Evolutionary conservation across 768 basidiomycete species (phyloP).

Genomic region (Cyclocybe aegerita): DNA sequence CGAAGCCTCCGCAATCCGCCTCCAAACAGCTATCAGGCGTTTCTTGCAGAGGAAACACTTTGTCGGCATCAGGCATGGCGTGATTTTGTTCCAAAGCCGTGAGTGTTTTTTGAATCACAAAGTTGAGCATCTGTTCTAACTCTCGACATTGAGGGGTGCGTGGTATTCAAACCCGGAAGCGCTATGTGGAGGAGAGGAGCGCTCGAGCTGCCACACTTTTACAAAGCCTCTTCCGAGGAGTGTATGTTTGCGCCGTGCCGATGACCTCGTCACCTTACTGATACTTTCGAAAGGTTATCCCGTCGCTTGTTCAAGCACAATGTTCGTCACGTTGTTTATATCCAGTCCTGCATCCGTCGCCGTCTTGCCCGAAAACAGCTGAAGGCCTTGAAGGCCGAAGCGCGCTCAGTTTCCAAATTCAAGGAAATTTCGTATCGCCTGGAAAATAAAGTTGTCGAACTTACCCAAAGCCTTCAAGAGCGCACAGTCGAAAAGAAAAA

Average conservation of each 20-base stretch:
- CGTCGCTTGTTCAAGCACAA: constrained; percentile 58
- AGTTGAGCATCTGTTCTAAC: background rate
- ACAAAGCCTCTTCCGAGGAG: constrained; percentile 84
- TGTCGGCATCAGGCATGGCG: constrained; percentile 54
- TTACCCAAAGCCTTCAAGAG: constrained; percentile 90
- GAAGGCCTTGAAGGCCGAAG: constrained; percentile 81
- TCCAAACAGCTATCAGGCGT: constrained; percentile 73
- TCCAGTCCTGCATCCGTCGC: constrained; percentile 92
- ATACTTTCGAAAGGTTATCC: constrained; percentile 41
- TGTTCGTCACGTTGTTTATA: constrained; percentile 70
- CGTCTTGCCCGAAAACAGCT: constrained; percentile 85
- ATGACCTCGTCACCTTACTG: constrained; percentile 4
- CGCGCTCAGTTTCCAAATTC: constrained; percentile 96
- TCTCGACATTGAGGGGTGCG: constrained; percentile 55
- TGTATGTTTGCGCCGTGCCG: constrained; percentile 49
- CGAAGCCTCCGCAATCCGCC: constrained; percentile 69
- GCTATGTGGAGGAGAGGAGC: constrained; percentile 55
- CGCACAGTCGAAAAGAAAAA: constrained; percentile 91
- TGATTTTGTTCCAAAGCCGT: constrained; percentile 85
- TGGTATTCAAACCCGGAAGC: constrained; percentile 66
- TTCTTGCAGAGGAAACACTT: constrained; percentile 76
- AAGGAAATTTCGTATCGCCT: constrained; percentile 97
- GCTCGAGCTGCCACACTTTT: constrained; percentile 65
- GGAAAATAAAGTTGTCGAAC: constrained; percentile 99
- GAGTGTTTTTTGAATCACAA: constrained; percentile 32